Base-by-base conservation (phyloP, 2,329 filamentous ascomycete species). In the Pyrenophora tritici-repentis region DNA sequence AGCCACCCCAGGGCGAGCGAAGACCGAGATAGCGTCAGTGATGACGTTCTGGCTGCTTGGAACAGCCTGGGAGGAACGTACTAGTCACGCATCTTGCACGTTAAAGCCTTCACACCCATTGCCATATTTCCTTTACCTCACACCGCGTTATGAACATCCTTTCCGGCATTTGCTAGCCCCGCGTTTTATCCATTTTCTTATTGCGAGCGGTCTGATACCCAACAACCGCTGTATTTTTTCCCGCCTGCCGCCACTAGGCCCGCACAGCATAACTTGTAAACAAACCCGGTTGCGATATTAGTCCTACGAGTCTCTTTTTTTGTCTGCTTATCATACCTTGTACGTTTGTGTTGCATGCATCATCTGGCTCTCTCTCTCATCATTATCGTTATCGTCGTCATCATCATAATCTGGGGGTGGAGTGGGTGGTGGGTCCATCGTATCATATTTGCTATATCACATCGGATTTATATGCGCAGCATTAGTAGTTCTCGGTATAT, bases 41-140 rank as follows among this genome's bases (percentile, higher is more conserved):
- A 78, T 26, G 77, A 79, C 55, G 74, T 79, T 6, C 61, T 79
- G 22, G 75, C 75, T 47, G 77, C 77, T 13, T 79, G 77, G 77
- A 74, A 74, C 9, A 77, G 73, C 48, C 53, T 79, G 18, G 77
- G 77, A 6, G 77, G 77, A 12, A 66, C 68, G 41, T 66, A 66
- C 44, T 66, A 39, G 49, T 29, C 3, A 4, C 10, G 2, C 17
- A 16, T 48, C 24, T 39, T 20, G 14, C 13, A 16, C 18, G 9
- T 37, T 20, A 18, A 16, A 12, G 16, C 18, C 7, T 24, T 48
- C 24, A 42, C 13, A n/a, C 20, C 33, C 8, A 16, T 26, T 37
- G 12, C 20, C 17, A 29, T 22, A 42, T 49, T 18, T 14, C 26
- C 26, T 22, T 22, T 20, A 18, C 26, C 8, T 22, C 13, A 26